Evolutionary conservation across 257 asterid species (phyloP).

Genomic region (Lavandula angustifolia): DNA sequence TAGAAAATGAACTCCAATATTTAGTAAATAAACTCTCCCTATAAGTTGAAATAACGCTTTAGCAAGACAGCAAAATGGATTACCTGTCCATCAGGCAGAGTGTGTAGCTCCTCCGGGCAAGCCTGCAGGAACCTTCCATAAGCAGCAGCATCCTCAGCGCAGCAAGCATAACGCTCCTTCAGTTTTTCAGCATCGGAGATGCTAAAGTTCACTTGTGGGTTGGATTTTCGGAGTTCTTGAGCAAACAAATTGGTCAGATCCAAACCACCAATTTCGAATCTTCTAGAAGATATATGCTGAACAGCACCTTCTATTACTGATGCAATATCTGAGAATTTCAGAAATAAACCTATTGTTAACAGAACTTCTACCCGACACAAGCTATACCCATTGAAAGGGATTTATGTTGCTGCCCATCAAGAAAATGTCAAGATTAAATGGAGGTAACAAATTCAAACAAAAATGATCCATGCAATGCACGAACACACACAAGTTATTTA

Average conservation of each 20-base stretch:
- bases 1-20: no score
- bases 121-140: conserved; percentile 55
- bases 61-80: conserved; percentile 10
- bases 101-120: conserved; percentile 75
- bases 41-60: no score
- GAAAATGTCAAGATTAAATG: conserved; percentile 10
- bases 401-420: conserved; percentile 13
- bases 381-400: conserved; percentile 12
- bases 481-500: no score
- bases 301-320: conserved; percentile 98
- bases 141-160: conserved; percentile 70
- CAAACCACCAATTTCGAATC: conserved; percentile 87
- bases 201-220: conserved; percentile 60
- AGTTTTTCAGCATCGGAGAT: conserved; percentile 70
- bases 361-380: conserved; percentile 11
- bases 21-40: no score
- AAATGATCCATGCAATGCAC: no score
- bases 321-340: conserved; percentile 70
- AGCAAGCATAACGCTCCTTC: conserved; percentile 81
- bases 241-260: conserved; percentile 76
- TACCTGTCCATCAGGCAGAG: conserved; percentile 97
- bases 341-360: conserved; percentile 17
- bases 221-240: conserved; percentile 66
- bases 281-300: conserved; percentile 92
- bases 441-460: no score